Conservation (phyloP, 108 stramenopile species). For the Cyclotella choctawhatcheeana region DNA sequence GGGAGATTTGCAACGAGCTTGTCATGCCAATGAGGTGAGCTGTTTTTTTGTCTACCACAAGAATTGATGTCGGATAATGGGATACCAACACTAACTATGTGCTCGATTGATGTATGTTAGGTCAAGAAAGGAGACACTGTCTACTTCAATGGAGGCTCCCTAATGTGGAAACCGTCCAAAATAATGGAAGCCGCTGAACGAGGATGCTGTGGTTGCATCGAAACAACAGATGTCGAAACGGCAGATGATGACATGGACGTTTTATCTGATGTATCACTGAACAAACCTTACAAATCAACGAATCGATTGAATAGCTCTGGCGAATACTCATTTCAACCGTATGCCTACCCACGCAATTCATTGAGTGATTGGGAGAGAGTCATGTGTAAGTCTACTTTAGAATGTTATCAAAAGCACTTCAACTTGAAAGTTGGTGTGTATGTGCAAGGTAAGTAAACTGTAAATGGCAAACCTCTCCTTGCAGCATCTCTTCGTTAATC, state of each 20-base stretch:
- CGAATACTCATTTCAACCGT: slow-evolving; percentile 57
- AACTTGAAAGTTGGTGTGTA: slow-evolving; percentile 67
- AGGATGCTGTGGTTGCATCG: slow-evolving; percentile 39
- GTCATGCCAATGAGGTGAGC: slow-evolving; percentile 63
- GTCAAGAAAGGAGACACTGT: slow-evolving; percentile 59
- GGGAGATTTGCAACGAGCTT: slow-evolving; percentile 69
- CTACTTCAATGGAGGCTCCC: slow-evolving; percentile 67
- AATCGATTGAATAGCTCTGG: slow-evolving; percentile 5
- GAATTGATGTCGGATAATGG: too few relatives aligned
- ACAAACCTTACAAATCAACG: neutral
- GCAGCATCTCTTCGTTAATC: neutral
- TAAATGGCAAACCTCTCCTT: neutral
- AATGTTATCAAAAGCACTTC: slow-evolving; percentile 58
- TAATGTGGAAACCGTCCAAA: slow-evolving; percentile 57
- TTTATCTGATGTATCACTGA: neutral
- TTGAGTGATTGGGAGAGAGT: slow-evolving; percentile 49
- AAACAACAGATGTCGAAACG: slow-evolving; percentile 27
- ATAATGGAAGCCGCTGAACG: slow-evolving; percentile 54
- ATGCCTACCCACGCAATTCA: slow-evolving; percentile 49
- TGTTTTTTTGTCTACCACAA: too few relatives aligned
- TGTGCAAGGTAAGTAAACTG: slow-evolving; percentile 53
- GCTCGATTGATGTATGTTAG: slow-evolving; percentile 1
- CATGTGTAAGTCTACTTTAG: slow-evolving; percentile 54
- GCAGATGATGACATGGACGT: slow-evolving; percentile 16
- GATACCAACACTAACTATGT: too few relatives aligned